phyloP scores from a whole-genome alignment of 805 yeast genomes.

The Priceomyces haplophilus region DNA sequence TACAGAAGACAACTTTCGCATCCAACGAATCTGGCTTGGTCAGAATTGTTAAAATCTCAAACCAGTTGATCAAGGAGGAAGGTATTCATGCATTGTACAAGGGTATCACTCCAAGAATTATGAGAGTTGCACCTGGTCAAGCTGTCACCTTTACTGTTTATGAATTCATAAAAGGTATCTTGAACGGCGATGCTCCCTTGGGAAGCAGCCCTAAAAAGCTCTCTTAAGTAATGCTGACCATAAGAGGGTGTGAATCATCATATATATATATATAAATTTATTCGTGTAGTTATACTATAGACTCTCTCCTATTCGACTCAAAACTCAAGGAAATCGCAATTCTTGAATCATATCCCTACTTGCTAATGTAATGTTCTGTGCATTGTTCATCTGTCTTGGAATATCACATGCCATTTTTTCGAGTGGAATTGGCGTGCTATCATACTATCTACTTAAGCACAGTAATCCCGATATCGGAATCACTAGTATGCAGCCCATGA shows the following conservation, averaged over 20 bases:
- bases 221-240: neutral
- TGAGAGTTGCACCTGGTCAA: slow-evolving; percentile 99
- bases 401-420: too few species aligned
- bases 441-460: too few species aligned
- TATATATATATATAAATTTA: neutral
- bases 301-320: neutral
- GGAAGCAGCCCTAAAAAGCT: neutral
- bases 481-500: too few species aligned
- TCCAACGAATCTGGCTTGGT: slow-evolving; percentile 67
- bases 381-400: too few species aligned
- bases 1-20: slow-evolving; percentile 82
- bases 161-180: slow-evolving; percentile 73
- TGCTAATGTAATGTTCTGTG: too few species aligned
- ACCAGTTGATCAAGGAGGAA: slow-evolving; percentile 79
- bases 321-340: neutral
- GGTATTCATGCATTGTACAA: slow-evolving; percentile 52
- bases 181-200: slow-evolving; percentile 34
- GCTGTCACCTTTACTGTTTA: slow-evolving; percentile 97
- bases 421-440: too few species aligned
- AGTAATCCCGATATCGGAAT: too few species aligned
- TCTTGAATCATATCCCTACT: neutral
- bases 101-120: slow-evolving; percentile 97
- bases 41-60: slow-evolving; percentile 77
- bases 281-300: slow-evolving; percentile 1
- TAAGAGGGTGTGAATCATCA: neutral